Base-by-base conservation (phyloP, 495 filamentous ascomycete species). In the Aspergillus olivimuriae region DNA sequence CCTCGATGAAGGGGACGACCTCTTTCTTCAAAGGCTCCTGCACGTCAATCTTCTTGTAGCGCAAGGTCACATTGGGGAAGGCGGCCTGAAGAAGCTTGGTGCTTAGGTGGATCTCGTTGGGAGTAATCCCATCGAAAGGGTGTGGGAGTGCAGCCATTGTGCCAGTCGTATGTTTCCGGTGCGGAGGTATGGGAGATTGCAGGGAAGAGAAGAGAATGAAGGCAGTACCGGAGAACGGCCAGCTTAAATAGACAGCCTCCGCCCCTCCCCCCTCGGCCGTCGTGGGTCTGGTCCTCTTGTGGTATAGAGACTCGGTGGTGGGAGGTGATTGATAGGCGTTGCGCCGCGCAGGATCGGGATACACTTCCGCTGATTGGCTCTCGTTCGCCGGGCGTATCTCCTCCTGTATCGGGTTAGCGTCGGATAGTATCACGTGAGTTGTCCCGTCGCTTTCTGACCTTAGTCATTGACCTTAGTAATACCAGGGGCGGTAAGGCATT, bases 121-220 rank as follows among this genome's bases (percentile, higher is more conserved):
- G 66, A 4, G 59, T 60, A 47, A 68, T 60, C 31, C 62, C 62
- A 49, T 68, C 66, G 41, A 69, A 68, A n/a, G 66, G 66, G 45
- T 69, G 65, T 19, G 47, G 46, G 2, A 28, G 32, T 20, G 45
- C 14, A 9, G 46, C 23, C 50, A 46, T 53, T 34, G 8, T 42
- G 24, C 11, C 24, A 28, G 11, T 28, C 11, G 11, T n/a, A 28
- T 28, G 11, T 28, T 28, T 11, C 24, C 24, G 6, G 24, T 28
- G 24, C 11, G 5, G 5, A n/a, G 24, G 24, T 28, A 28, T 28
- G 5, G 6, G 11, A 11, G 11, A 6, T 28, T 5, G 11, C 6
- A 28, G 11, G 24, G 24, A 11, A 28, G 11, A 28, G 6, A 28
- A 28, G 11, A 11, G 24, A 11, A 28, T 5, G 11, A 28, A 11